These are phyloP conservation scores for Solanum lycopersicoides DNA, from an alignment of 257 asterid genomes.

Conservation along the genomic window DNA sequence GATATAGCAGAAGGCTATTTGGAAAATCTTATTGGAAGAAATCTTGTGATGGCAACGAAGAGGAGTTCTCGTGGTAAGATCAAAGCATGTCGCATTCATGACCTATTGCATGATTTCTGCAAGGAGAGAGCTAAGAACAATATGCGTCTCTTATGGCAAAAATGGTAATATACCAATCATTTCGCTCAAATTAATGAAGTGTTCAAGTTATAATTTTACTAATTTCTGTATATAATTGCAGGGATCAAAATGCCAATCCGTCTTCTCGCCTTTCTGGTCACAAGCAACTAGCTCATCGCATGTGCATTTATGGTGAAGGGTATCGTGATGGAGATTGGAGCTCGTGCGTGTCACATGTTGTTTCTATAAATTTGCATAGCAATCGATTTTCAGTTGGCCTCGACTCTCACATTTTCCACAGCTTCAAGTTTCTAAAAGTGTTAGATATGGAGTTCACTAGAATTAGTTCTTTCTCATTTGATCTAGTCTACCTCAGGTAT, in stretches of 20 bases:
- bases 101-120: slow-evolving; percentile 12
- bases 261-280: background rate
- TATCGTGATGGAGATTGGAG: background rate
- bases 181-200: background rate
- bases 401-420: background rate
- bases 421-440: slow-evolving; percentile 1
- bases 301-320: background rate
- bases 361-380: background rate
- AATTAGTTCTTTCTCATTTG: background rate
- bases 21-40: slow-evolving; percentile 7
- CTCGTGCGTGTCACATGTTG: background rate
- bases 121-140: background rate
- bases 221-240: background rate
- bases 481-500: slow-evolving; percentile 4
- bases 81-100: slow-evolving; percentile 9
- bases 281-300: background rate
- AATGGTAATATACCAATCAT: too few relatives aligned
- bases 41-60: background rate
- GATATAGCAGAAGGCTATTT: slow-evolving; percentile 8
- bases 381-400: background rate
- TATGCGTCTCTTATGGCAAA: too few relatives aligned
- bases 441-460: background rate
- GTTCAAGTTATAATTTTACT: background rate
- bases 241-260: background rate
- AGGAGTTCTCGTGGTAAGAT: background rate